Evolutionary conservation across 441 rosid genomes (phyloP).

Genomic region (Pelargonium cotyledonis): DNA sequence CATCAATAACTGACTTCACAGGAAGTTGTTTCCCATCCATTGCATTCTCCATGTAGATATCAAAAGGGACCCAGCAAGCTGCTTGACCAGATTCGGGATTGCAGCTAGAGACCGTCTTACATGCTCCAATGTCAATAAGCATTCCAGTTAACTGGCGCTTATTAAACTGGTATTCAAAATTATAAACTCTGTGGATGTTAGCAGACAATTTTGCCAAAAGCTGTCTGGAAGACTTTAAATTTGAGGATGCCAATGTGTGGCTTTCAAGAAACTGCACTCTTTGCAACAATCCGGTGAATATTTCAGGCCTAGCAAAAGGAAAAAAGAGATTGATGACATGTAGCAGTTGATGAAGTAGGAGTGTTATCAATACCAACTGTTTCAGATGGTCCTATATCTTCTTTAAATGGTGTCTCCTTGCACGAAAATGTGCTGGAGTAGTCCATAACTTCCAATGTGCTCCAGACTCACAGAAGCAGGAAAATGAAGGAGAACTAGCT

Average conservation of each 20-base stretch:
- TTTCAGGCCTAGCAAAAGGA: conserved; percentile 46
- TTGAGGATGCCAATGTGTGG: conserved; percentile 28
- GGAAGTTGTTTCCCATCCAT: conserved; percentile 57
- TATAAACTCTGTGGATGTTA: conserved; percentile 31
- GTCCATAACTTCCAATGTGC: not conserved
- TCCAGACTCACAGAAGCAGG: not conserved
- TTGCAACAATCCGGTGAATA: conserved; percentile 45
- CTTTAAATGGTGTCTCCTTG: not conserved
- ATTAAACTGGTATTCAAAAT: conserved; percentile 36
- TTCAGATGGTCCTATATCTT: not conserved
- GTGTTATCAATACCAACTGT: conserved; percentile 2
- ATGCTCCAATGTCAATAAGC: conserved; percentile 32
- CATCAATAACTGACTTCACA: conserved; percentile 35
- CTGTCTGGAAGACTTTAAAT: conserved; percentile 30
- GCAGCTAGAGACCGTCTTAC: conserved; percentile 30
- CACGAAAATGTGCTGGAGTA: conserved; percentile 1
- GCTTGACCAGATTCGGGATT: conserved; percentile 32
- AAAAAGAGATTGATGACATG: conserved; percentile 8
- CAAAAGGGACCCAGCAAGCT: conserved; percentile 55
- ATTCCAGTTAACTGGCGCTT: conserved; percentile 28
- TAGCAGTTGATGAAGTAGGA: conserved; percentile 4
- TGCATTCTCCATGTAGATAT: conserved; percentile 52
- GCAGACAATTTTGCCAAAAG: conserved; percentile 34
- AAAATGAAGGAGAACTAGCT: conserved; percentile 1
- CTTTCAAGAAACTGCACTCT: conserved; percentile 42